phyloP scores from a whole-genome alignment of 2,329 filamentous ascomycete species.

The Arthrocladium fulminans region DNA sequence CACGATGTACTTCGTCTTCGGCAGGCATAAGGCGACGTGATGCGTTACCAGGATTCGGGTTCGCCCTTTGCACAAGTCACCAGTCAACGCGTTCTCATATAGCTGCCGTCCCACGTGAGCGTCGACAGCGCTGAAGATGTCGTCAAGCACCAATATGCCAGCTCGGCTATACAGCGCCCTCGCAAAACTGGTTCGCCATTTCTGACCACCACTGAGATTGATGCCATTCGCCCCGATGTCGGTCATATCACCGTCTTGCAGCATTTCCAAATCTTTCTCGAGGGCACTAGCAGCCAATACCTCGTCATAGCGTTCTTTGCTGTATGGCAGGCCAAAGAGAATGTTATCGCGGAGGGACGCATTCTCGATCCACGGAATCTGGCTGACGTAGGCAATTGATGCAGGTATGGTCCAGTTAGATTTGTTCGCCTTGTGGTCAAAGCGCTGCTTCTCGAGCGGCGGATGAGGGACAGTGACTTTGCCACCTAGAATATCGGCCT shows the following conservation, averaged over 20 bases:
- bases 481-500: conserved; percentile 60
- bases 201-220: conserved; percentile 74
- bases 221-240: conserved; percentile 80
- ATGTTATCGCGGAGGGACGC: conserved; percentile 71
- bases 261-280: conserved; percentile 65
- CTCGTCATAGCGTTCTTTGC: conserved; percentile 59
- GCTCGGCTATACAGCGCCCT: conserved; percentile 71
- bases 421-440: conserved; percentile 52
- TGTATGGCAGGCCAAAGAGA: conserved; percentile 62
- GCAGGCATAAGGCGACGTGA: conserved; percentile 62
- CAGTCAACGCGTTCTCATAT: conserved; percentile 65
- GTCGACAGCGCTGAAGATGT: conserved; percentile 75
- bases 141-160: conserved; percentile 67
- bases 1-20: conserved; percentile 64
- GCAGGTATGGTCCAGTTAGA: conserved; percentile 60
- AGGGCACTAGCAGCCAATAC: conserved; percentile 66
- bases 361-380: conserved; percentile 81
- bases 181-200: conserved; percentile 73
- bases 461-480: conserved; percentile 45
- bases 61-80: conserved; percentile 58
- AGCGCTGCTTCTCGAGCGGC: conserved; percentile 45
- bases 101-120: conserved; percentile 72
- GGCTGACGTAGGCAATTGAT: conserved; percentile 65
- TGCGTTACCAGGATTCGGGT: conserved; percentile 76
- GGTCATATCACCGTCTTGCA: conserved; percentile 67